A percentile compares a stretch with the other conserved stretches of the same genome.
phyloP scores from a whole-genome alignment of 306 rosid genomes.

The Castanea crenata region DNA sequence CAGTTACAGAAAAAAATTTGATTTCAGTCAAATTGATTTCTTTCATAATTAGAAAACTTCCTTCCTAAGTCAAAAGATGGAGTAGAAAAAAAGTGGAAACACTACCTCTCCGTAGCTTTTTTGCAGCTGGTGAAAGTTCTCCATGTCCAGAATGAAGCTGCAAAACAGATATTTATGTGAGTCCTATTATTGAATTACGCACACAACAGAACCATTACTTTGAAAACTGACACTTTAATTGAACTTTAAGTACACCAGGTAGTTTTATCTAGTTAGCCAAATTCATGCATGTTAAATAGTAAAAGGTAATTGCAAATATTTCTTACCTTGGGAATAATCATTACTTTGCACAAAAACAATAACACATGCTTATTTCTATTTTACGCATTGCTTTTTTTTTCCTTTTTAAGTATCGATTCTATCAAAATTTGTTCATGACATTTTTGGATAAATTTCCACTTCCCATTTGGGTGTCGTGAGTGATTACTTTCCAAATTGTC shows the following conservation, averaged over 20 bases:
- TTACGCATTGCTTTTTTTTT: no score
- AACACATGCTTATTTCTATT: background rate
- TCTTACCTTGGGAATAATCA: background rate
- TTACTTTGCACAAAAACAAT: background rate
- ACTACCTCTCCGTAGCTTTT: constrained; percentile 63
- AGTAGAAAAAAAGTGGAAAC: constrained; percentile 17
- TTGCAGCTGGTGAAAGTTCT: constrained; percentile 52
- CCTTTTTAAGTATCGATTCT: background rate
- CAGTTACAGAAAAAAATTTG: constrained; percentile 28
- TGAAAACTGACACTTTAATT: background rate
- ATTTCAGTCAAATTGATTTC: constrained; percentile 19
- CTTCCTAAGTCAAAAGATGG: constrained; percentile 20
- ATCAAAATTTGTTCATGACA: background rate
- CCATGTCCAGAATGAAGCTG: constrained; percentile 83
- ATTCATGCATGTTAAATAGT: background rate
- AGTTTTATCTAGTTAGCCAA: background rate
- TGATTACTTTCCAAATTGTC: background rate
- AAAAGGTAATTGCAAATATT: background rate
- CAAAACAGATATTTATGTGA: constrained; percentile 21
- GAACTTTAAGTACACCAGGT: background rate
- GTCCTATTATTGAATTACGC: background rate
- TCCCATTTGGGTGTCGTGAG: background rate
- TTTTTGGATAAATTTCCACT: background rate
- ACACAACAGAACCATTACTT: background rate
- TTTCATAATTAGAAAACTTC: constrained; percentile 8